Base-by-base conservation (phyloP, 768 basidiomycete species). In the Nevesoporus exiguus region DNA sequence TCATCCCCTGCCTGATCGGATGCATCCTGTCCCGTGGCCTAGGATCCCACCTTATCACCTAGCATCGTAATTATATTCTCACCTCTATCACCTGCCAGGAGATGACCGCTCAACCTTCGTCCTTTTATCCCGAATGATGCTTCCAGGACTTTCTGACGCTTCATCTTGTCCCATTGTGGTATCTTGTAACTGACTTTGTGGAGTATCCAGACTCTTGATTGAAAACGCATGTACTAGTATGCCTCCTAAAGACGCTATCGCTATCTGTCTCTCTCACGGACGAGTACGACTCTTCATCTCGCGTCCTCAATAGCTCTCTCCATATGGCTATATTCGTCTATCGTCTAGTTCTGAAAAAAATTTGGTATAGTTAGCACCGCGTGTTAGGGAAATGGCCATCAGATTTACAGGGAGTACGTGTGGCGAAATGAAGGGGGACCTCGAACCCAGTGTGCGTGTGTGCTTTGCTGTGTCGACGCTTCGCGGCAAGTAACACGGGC, bases 21-120 rank as follows among this genome's bases (percentile, higher is more conserved):
- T 21, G 17, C 8, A 17, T 37, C 30, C 29, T 36, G 46, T 54
- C 22, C 39, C 17, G 13, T 33, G n/a, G 39, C 13, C 34, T 27
- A 17, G 39, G n/a, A 51, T 64, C 51, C 49, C 59, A 59, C 49
- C 24, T 43, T 61, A 48, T 52, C 53, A 43, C 21, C 21, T 21
- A 31, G 53, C 40, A n/a, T 21, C 42, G 15, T 47, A 41, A 25
- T 34, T 17, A 8, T 6, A 11, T 13, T 51, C 49, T 49, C 54
- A 49, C 45, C 56, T 36, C 51, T 21, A 15, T 40, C 37, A 25
- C 29, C 36, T 22, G 36, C 45, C 21, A 33, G 29, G 22, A 46
- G 33, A n/a, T 42, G 39, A 24, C 7, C 17, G 19, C 24, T 41
- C 22, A 3, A 15, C 11, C 19, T 21, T 48, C 2, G 14, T n/a